Evolutionary conservation across 352 stramenopile species (phyloP).

Genomic region (Phytophthora tubulina): DNA sequence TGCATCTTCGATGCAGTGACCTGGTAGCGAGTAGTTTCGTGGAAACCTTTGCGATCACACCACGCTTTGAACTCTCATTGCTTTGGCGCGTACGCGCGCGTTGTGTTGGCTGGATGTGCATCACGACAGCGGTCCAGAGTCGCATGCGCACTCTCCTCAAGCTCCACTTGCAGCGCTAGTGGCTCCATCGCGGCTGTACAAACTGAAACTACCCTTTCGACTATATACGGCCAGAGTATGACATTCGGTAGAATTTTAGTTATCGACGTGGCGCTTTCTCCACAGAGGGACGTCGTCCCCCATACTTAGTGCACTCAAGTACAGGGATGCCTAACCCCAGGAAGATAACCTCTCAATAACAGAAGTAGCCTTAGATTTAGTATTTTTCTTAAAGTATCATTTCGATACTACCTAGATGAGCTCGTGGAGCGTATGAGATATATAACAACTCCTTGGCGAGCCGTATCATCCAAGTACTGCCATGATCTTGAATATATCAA

Average conservation of each 20-base stretch:
- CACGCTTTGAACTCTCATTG: background rate
- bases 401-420: background rate
- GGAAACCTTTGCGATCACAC: background rate
- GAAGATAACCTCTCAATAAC: background rate
- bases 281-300: background rate
- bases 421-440: conserved; percentile 1
- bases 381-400: no score
- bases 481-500: conserved; percentile 13
- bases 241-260: background rate
- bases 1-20: background rate
- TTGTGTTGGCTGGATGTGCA: background rate
- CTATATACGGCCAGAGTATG: background rate
- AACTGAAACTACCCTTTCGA: background rate
- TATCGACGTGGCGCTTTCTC: background rate
- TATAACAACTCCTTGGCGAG: no score
- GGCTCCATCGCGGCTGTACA: background rate
- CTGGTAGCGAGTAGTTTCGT: conserved; percentile 5
- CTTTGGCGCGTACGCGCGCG: background rate
- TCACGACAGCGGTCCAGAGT: background rate
- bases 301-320: background rate
- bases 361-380: no score
- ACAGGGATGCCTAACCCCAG: background rate
- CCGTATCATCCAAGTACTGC: conserved; percentile 6
- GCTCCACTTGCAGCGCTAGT: background rate
- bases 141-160: background rate